Percentiles rank a stretch among this genome's conserved stretches.
phyloP scores from a whole-genome alignment of 2,329 filamentous ascomycete species.

The Fusarium albosuccineum region DNA sequence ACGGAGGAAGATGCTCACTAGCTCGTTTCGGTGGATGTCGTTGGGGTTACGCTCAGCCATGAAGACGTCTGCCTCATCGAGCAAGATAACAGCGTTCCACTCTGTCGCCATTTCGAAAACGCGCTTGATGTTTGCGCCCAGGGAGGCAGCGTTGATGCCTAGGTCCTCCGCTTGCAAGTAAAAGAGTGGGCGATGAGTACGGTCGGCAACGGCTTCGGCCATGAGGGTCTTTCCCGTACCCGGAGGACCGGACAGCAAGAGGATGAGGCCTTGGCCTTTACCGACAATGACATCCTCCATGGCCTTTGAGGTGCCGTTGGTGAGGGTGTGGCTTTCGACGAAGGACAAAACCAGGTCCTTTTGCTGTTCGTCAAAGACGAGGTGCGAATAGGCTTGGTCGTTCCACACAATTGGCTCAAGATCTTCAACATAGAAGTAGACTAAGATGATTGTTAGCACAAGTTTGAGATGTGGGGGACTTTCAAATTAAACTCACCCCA shows the following conservation, averaged over 20 bases:
- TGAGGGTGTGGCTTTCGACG: constrained; percentile 57
- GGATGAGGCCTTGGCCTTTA: constrained; percentile 60
- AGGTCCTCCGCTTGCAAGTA: constrained; percentile 62
- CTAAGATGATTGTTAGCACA: constrained; percentile 31
- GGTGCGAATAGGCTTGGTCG: constrained; percentile 58
- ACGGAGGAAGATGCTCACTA: constrained; percentile 62
- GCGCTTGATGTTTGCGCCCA: constrained; percentile 62
- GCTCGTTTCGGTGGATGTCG: constrained; percentile 62
- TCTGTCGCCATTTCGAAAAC: constrained; percentile 62
- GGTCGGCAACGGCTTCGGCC: constrained; percentile 59
- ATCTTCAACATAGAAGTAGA: constrained; percentile 57
- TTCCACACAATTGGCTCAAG: constrained; percentile 60
- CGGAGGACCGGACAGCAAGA: constrained; percentile 60
- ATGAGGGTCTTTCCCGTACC: constrained; percentile 63
- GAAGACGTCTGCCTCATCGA: constrained; percentile 68
- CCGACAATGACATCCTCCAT: constrained; percentile 58
- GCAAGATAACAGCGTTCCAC: constrained; percentile 65
- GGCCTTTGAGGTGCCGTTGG: constrained; percentile 30
- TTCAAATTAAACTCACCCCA: constrained; percentile 53
- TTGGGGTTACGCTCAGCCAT: constrained; percentile 60
- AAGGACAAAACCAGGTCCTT: constrained; percentile 63
- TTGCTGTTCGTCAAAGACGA: constrained; percentile 61
- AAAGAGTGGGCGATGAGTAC: constrained; percentile 59
- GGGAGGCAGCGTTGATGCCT: constrained; percentile 56
- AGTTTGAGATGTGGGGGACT: background rate